These are phyloP conservation scores for Cladophialophora psammophila DNA, from an alignment of 2,329 filamentous ascomycete genomes.

Conservation along the genomic window DNA sequence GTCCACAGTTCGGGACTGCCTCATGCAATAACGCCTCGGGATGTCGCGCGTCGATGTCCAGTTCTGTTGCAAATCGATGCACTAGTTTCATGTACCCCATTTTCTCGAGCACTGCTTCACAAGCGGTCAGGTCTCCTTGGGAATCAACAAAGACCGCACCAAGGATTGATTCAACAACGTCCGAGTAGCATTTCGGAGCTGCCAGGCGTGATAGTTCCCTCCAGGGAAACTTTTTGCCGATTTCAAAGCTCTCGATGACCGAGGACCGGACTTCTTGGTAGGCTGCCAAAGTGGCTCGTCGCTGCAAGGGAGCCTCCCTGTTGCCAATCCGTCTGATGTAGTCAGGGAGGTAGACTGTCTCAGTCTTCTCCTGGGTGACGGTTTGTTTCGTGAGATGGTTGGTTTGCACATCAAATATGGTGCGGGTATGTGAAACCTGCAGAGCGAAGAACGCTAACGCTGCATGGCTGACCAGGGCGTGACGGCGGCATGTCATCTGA, in stretches of 20 bases:
- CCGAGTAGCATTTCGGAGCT: conserved; percentile 79
- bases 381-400: conserved; percentile 43
- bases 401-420: conserved; percentile 22
- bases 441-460: conserved; percentile 74
- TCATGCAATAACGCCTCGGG: conserved; percentile 20
- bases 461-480: conserved; percentile 78
- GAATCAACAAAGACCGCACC: conserved; percentile 87
- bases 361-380: conserved; percentile 40
- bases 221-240: conserved; percentile 75
- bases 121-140: conserved; percentile 65
- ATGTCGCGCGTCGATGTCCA: conserved; percentile 26
- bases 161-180: conserved; percentile 80
- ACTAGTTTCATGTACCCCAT: conserved; percentile 63
- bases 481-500: conserved; percentile 77
- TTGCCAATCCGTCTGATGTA: conserved; percentile 28
- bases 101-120: conserved; percentile 65
- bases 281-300: conserved; percentile 21
- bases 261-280: conserved; percentile 58
- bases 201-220: conserved; percentile 69
- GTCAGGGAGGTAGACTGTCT: conserved; percentile 31
- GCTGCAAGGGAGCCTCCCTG: conserved; percentile 4
- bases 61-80: conserved; percentile 34
- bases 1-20: not conserved
- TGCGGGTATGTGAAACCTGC: conserved; percentile 15
- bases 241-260: conserved; percentile 61